phyloP scores from a whole-genome alignment of 1,284 basidiomycete species.

The Farysia itapuensis region DNA sequence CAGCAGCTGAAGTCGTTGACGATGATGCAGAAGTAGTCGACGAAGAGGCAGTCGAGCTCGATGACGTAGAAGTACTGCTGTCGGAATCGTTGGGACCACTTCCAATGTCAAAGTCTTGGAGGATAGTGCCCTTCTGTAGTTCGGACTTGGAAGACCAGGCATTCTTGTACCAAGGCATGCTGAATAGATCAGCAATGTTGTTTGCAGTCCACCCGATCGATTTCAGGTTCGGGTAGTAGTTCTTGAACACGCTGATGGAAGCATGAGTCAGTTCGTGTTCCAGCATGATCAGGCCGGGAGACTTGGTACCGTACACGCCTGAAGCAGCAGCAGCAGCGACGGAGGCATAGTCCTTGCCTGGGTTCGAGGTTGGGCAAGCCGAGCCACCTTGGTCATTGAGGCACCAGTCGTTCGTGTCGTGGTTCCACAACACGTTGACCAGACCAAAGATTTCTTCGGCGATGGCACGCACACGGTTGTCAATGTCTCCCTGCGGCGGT shows the following conservation, averaged over 20 bases:
- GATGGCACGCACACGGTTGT: conserved; percentile 58
- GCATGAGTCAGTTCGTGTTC: conserved; percentile 76
- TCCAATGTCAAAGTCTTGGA: conserved; percentile 14
- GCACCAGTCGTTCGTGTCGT: conserved; percentile 54
- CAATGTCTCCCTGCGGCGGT: conserved; percentile 58
- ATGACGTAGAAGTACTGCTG: no score
- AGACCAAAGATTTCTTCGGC: conserved; percentile 57
- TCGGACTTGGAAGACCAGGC: conserved; percentile 12
- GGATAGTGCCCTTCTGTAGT: conserved; percentile 14
- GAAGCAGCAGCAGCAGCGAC: conserved; percentile 23
- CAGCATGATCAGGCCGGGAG: conserved; percentile 74
- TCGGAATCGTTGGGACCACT: not conserved
- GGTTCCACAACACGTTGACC: conserved; percentile 54
- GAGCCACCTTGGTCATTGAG: conserved; percentile 41
- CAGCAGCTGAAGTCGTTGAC: no score
- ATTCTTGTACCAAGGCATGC: conserved; percentile 43
- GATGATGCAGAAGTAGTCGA: conserved; percentile 3
- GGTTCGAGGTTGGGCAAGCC: conserved; percentile 30
- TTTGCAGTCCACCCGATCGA: conserved; percentile 68
- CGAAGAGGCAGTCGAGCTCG: conserved; percentile 1
- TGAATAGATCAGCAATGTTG: conserved; percentile 32
- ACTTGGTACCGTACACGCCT: conserved; percentile 32
- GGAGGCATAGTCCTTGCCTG: conserved; percentile 21
- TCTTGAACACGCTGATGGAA: conserved; percentile 72
- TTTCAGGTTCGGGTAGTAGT: conserved; percentile 69